phyloP scores from a whole-genome alignment of 352 stramenopile species.

The Globisporangium nunn region DNA sequence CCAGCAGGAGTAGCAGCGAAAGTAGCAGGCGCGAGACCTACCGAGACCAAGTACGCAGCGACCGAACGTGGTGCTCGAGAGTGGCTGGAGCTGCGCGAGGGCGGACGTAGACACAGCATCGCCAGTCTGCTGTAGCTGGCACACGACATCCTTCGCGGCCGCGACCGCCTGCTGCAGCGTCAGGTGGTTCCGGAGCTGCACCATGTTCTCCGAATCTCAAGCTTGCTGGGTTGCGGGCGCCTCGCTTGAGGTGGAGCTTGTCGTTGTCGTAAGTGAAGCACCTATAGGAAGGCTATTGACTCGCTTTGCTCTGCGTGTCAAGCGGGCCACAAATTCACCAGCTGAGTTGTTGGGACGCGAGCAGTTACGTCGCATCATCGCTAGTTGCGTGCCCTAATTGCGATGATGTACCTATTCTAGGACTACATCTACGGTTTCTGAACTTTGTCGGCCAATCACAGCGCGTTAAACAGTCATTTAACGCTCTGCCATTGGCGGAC shows the following conservation, averaged over 20 bases:
- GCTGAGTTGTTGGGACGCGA: background rate
- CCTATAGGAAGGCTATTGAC: no score
- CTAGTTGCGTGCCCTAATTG: background rate
- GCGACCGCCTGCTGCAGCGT: constrained; percentile 15
- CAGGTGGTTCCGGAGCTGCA: constrained; percentile 8
- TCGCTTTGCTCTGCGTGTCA: no score
- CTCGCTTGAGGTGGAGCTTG: no score
- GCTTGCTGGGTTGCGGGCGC: background rate
- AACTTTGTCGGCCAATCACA: background rate
- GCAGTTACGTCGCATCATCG: background rate
- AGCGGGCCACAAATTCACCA: no score
- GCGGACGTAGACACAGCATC: background rate
- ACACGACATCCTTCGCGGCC: constrained; percentile 6
- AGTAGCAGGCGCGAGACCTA: constrained; percentile 9
- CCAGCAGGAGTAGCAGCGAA: background rate
- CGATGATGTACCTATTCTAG: no score
- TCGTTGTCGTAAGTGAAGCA: no score
- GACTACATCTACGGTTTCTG: background rate
- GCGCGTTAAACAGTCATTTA: background rate
- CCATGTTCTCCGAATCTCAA: background rate
- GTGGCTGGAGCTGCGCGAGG: constrained; percentile 12
- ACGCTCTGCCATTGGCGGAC: no score
- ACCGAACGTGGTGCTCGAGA: constrained; percentile 38
- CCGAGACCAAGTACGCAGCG: constrained; percentile 72
- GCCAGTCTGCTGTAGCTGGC: background rate